Conservation (phyloP, 257 asterid species). For the Hygrophila difformis region DNA sequence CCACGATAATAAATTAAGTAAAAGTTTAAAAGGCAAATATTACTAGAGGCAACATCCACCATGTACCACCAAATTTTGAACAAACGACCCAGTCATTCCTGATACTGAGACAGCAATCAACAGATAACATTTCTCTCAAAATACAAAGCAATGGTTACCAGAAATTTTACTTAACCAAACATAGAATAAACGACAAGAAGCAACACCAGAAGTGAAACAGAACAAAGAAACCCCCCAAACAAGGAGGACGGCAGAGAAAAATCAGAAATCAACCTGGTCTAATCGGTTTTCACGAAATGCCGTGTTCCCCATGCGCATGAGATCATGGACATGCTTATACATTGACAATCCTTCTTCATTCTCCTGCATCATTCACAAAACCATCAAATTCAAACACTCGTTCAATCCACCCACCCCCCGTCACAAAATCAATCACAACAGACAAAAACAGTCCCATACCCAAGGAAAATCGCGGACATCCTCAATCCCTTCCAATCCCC, state of each 20-base stretch:
- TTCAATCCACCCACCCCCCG: background rate
- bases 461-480: conserved; percentile 62
- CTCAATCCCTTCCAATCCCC: conserved; percentile 53
- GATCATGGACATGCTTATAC: conserved; percentile 44
- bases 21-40: no score
- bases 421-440: background rate
- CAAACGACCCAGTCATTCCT: background rate
- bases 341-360: conserved; percentile 47
- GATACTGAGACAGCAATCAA: background rate
- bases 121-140: no score
- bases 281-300: conserved; percentile 60
- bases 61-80: no score
- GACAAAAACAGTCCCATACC: conserved; percentile 26
- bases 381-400: background rate
- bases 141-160: no score
- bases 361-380: conserved; percentile 29
- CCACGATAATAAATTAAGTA: background rate
- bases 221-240: conserved; percentile 1
- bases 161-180: no score
- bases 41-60: no score
- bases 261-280: conserved; percentile 50
- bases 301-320: conserved; percentile 55
- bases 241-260: conserved; percentile 10
- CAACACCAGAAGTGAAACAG: no score
- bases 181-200: no score